These are phyloP conservation scores for Aureobasidium lini DNA, from an alignment of 2,329 filamentous ascomycete genomes.

Conservation along the genomic window DNA sequence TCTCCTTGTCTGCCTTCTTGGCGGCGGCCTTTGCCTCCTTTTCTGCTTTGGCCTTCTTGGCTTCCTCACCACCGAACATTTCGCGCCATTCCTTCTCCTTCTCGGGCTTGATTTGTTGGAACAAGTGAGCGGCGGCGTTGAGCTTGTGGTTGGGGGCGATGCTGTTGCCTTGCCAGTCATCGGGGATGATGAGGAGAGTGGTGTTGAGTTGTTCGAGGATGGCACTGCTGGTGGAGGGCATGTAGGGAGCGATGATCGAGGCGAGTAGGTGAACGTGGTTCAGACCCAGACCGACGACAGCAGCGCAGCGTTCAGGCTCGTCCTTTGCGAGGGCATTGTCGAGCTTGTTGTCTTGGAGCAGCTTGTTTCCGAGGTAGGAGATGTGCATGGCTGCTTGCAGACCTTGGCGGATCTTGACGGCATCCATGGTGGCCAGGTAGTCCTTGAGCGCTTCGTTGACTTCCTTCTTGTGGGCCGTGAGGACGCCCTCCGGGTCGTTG, in stretches of 20 bases:
- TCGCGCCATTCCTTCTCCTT: constrained; percentile 79
- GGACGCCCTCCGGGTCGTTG: constrained; percentile 20
- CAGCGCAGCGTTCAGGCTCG: constrained; percentile 52
- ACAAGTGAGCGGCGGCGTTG: constrained; percentile 71
- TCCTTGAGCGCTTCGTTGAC: constrained; percentile 59
- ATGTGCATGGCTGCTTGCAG: constrained; percentile 60
- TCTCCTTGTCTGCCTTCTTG: constrained; percentile 57
- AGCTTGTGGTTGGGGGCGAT: constrained; percentile 71
- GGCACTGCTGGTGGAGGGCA: constrained; percentile 67
- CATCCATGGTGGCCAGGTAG: constrained; percentile 63
- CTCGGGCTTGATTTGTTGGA: constrained; percentile 72
- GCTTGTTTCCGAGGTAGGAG: constrained; percentile 53
- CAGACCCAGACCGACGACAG: constrained; percentile 67
- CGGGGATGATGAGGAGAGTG: constrained; percentile 32
- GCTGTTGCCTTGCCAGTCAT: constrained; percentile 53
- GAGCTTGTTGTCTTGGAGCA: constrained; percentile 53
- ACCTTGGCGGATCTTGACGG: constrained; percentile 61
- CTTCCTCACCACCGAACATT: constrained; percentile 60
- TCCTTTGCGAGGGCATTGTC: constrained; percentile 54
- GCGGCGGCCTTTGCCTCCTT: constrained; percentile 52
- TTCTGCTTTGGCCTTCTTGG: constrained; percentile 62
- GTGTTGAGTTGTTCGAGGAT: constrained; percentile 68
- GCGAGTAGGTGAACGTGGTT: constrained; percentile 80
- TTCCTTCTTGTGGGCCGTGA: constrained; percentile 46
- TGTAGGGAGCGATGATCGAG: constrained; percentile 71